Evolutionary conservation across 75 land plant genomes (phyloP).

Genomic region (Azolla pinnata): DNA sequence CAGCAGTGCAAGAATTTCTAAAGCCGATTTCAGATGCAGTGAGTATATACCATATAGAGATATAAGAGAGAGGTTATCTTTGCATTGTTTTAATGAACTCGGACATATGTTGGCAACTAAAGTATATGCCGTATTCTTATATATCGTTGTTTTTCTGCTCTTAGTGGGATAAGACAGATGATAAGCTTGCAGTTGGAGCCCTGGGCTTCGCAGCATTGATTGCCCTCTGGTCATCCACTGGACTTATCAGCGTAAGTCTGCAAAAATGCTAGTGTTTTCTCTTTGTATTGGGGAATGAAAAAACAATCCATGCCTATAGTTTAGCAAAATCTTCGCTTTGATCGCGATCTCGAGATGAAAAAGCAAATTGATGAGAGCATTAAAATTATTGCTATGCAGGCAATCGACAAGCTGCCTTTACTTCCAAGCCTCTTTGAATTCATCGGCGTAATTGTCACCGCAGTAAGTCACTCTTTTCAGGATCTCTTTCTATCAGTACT

Average conservation of each 20-base stretch:
- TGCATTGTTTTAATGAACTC: too few species aligned
- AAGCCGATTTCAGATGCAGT: constrained; percentile 54
- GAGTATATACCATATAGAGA: constrained; percentile 10
- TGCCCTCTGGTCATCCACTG: constrained; percentile 69
- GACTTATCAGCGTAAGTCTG: constrained; percentile 48
- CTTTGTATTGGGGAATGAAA: too few species aligned
- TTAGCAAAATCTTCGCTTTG: too few species aligned
- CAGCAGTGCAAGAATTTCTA: too few species aligned
- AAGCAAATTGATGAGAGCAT: too few species aligned
- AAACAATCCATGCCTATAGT: too few species aligned
- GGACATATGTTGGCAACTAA: too few species aligned
- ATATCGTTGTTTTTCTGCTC: too few species aligned
- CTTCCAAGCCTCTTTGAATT: constrained; percentile 63
- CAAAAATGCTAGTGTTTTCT: neutral
- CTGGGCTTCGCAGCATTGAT: constrained; percentile 76
- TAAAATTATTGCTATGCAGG: too few species aligned
- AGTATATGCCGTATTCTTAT: too few species aligned
- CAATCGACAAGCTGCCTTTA: constrained; percentile 83
- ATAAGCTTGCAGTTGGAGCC: constrained; percentile 67
- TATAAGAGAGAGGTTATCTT: too few species aligned
- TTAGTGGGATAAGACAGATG: constrained; percentile 85
- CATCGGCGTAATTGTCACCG: constrained; percentile 70
- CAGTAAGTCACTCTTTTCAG: constrained; percentile 36
- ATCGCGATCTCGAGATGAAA: too few species aligned
- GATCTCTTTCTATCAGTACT: neutral